These are phyloP conservation scores for Candida coquimbonensis DNA, from an alignment of 805 yeast genomes.

Conservation along the genomic window DNA sequence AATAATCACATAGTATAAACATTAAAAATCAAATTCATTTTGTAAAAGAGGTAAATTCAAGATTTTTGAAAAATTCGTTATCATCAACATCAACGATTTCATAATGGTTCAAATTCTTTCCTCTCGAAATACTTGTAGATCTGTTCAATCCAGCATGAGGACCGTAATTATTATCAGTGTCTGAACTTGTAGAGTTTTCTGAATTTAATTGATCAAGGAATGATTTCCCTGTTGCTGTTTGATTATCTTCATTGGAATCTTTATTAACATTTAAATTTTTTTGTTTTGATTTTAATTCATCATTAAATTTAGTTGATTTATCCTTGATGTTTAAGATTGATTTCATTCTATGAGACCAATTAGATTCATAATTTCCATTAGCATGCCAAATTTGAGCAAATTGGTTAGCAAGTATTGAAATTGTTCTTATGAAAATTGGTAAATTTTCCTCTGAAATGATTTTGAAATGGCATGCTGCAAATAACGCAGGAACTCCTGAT, in stretches of 20 bases:
- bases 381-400: constrained; percentile 75
- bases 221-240: constrained; percentile 16
- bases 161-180: neutral
- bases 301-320: constrained; percentile 17
- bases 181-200: neutral
- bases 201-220: constrained; percentile 18
- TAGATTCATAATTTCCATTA: constrained; percentile 46
- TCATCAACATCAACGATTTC: constrained; percentile 19
- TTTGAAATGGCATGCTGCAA: constrained; percentile 72
- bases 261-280: constrained; percentile 3
- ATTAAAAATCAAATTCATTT: constrained; percentile 8
- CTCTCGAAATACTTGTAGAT: constrained; percentile 10
- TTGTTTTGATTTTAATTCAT: constrained; percentile 8
- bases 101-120: constrained; percentile 14
- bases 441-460: constrained; percentile 54
- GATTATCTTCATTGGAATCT: constrained; percentile 9
- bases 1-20: neutral
- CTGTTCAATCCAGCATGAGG: constrained; percentile 4
- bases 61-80: constrained; percentile 19
- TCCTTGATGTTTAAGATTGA: constrained; percentile 39
- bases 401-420: constrained; percentile 57
- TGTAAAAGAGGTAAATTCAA: constrained; percentile 23
- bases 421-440: constrained; percentile 57
- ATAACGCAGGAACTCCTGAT: constrained; percentile 67
- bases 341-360: constrained; percentile 61